Percentiles rank a stretch among this genome's conserved stretches.
Conservation (phyloP, 108 stramenopile genomes). For the Bacterosira constricta region DNA sequence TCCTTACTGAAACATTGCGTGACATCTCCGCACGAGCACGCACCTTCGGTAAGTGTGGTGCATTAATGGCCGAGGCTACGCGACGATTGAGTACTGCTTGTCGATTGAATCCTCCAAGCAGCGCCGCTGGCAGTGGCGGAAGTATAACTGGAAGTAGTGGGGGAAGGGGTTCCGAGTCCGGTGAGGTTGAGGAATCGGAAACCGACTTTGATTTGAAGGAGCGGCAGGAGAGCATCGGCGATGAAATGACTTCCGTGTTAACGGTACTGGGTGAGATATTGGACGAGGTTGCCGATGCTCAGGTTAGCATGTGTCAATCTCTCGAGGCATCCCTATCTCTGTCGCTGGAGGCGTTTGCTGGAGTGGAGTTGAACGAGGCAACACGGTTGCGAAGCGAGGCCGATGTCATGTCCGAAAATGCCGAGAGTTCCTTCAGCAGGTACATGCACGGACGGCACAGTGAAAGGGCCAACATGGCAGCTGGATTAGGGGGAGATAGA, state of each 20-base stretch:
- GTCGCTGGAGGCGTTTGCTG: slow-evolving; percentile 73
- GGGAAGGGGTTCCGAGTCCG: not conserved
- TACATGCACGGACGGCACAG: slow-evolving; percentile 80
- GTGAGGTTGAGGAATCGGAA: slow-evolving; percentile 16
- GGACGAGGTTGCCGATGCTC: slow-evolving; percentile 83
- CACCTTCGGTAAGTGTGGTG: slow-evolving; percentile 82
- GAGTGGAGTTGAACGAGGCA: slow-evolving; percentile 64
- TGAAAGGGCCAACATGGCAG: slow-evolving; percentile 49
- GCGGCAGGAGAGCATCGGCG: slow-evolving; percentile 63
- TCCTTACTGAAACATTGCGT: slow-evolving; percentile 69
- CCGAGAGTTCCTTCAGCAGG: slow-evolving; percentile 70
- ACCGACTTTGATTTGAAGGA: slow-evolving; percentile 27
- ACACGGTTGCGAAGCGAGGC: slow-evolving; percentile 60
- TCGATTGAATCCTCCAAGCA: slow-evolving; percentile 49
- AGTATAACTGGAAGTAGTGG: not conserved
- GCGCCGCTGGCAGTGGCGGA: not conserved
- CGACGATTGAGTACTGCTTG: slow-evolving; percentile 73
- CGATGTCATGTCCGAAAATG: slow-evolving; percentile 68
- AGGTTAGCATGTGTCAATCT: slow-evolving; percentile 73
- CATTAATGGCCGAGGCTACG: slow-evolving; percentile 84
- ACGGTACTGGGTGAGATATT: slow-evolving; percentile 68
- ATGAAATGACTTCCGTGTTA: slow-evolving; percentile 69
- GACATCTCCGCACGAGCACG: slow-evolving; percentile 80
- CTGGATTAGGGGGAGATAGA: slow-evolving; percentile 27
- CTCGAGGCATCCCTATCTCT: slow-evolving; percentile 75